Base-by-base conservation (phyloP, 768 basidiomycete genomes). In the Psilocybe sp. region DNA sequence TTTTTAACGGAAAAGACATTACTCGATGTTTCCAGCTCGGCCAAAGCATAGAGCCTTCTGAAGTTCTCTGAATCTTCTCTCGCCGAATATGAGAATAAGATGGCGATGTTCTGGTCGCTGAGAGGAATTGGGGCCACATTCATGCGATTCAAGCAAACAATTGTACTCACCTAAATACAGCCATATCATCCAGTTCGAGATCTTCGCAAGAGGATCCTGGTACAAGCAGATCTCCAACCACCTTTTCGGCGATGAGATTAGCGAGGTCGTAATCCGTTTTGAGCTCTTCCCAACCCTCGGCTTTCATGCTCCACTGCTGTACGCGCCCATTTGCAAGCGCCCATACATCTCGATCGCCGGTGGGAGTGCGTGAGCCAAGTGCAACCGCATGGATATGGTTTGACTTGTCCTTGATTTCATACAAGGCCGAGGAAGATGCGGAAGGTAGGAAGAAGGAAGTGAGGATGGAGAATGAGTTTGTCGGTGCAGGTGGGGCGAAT, bases 101-200 rank as follows among this genome's bases (percentile, higher is more conserved):
- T 63, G 10, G 82, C 74, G 32, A 89, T 69, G 33, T 77, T 74
- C 19, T 74, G 76, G 14, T 77, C 64, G 49, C 87, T 72, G 40
- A 12, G 45, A 34, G 19, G 47, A 32, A 11, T n/a, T 33, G 32
- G 13, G 35, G 39, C 35, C 52, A n/a, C 10, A 54, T 51, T 8
- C 49, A 44, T 47, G 45, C 37, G 7, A 23, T 38, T 45, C 51
- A 13, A 33, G 13, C n/a, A 47, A 51, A 20, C 4, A 40, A 39
- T 18, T 14, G 6, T 4, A 13, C 52, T 44, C 50, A 62, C 63
- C 56, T 55, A 43, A 47, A 53, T 43, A 86, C 63, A 5, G 78
- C 79, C 32, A 90, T 56, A 69, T 92, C 89, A 40, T 90, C 69
- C 36, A 91, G 65, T 60, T 92, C 90, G 3, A 92, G 67, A 56